Conservation (phyloP, 805 yeast species). For the Kregervanrija pseudodelftensis region DNA sequence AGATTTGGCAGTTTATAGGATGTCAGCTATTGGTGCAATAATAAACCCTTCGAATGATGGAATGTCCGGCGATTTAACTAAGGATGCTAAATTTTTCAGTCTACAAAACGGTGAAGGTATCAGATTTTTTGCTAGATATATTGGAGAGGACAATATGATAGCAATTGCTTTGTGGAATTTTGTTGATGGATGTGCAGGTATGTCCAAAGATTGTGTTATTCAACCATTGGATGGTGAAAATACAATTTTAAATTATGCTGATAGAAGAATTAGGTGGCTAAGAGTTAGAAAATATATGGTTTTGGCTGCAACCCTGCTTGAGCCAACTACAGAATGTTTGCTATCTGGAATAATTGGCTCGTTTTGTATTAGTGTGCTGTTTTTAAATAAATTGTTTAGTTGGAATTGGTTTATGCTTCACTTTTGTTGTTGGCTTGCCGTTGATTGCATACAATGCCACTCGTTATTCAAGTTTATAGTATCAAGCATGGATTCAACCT, state of each 20-base stretch:
- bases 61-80: slow-evolving; percentile 26
- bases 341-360: slow-evolving; percentile 63
- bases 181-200: slow-evolving; percentile 60
- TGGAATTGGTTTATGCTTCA: slow-evolving; percentile 41
- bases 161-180: slow-evolving; percentile 78
- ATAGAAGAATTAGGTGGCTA: slow-evolving; percentile 75
- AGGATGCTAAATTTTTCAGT: slow-evolving; percentile 27
- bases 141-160: slow-evolving; percentile 92
- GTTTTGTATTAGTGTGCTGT: slow-evolving; percentile 44
- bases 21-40: slow-evolving; percentile 10
- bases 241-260: slow-evolving; percentile 45
- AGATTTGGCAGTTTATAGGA: slow-evolving; percentile 41
- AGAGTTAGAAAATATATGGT: slow-evolving; percentile 87
- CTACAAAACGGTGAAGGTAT: slow-evolving; percentile 40
- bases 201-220: slow-evolving; percentile 71
- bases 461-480: slow-evolving; percentile 28
- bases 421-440: slow-evolving; percentile 51
- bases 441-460: slow-evolving; percentile 57
- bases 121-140: slow-evolving; percentile 66
- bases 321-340: slow-evolving; percentile 78
- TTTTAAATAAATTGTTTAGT: slow-evolving; percentile 21
- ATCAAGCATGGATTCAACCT: neutral
- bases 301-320: slow-evolving; percentile 71
- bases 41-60: slow-evolving; percentile 25
- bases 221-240: slow-evolving; percentile 56